Base-by-base conservation (phyloP, 2,329 filamentous ascomycete genomes). In the Chalara sp. region DNA sequence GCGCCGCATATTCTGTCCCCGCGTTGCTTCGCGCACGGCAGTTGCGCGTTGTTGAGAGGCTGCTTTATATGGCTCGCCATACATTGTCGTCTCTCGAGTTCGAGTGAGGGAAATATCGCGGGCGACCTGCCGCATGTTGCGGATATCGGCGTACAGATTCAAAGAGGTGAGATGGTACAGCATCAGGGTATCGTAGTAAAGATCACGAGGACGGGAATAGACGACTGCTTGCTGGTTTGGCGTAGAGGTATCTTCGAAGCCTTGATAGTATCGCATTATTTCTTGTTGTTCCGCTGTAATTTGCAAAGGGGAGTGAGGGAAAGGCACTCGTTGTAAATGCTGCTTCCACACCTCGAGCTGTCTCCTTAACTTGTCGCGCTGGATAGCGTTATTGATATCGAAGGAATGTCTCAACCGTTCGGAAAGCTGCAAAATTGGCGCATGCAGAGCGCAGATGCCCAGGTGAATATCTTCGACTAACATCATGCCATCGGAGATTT, bases 81-180 rank as follows among this genome's bases (percentile, higher is more conserved):
- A 46, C 11, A 44, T 32, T 5, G 2, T 13, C 5, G 4, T 1
- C 30, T n/a, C 4, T 43, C 12, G 30, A 11, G 39, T 30, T n/a
- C 11, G 32, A 39, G 5, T 44, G 11, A 42, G 35, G 21, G 21
- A 21, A 21, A 21, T 21, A 37, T 61, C 56, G 48, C 57, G 60
- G n/a, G 60, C 64, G 0, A 67, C 50, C 2, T 63, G 57, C 8
- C 58, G 63, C 6, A 70, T 60, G 2, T 53, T 61, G 3, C 60
- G 52, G 1, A 68, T 55, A 32, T 73, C 68, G 5, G 68, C 61
- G 32, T 65, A 65, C 0, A 72, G 54, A 35, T 71, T 65, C 11
- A 72, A 55, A 2, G 52, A 63, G 43, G 71, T 62, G 2, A 72
- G 57, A 41, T 70, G 65, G 43, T 70, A 67, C 0, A 71, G 62